Evolutionary conservation across 257 asterid genomes (phyloP).

Genomic region (Solanum medicagineum): DNA sequence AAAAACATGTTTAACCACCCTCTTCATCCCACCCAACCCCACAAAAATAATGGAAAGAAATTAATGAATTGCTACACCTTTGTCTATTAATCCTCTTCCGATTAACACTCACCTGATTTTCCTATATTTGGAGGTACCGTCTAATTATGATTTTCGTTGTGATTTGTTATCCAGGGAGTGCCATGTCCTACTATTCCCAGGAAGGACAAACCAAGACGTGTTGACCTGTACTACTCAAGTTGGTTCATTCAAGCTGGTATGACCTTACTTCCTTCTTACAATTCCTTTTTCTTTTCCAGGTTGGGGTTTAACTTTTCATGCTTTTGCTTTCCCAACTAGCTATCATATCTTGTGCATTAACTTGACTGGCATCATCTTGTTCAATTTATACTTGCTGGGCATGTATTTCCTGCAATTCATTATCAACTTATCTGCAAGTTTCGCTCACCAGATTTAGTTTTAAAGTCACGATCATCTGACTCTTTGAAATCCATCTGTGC

Average conservation of each 20-base stretch:
- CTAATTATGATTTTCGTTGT: not conserved
- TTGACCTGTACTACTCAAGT: slow-evolving; percentile 77
- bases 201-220: slow-evolving; percentile 75
- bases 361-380: not conserved
- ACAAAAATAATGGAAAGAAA: not conserved
- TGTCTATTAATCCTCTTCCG: not conserved
- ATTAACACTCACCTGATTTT: not conserved
- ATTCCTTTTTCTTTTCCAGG: not conserved
- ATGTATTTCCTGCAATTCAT: not conserved
- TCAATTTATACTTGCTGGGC: not conserved
- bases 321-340: not conserved
- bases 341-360: not conserved
- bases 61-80: not conserved
- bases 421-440: not conserved
- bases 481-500: not conserved
- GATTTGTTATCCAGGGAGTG: slow-evolving; percentile 45
- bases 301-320: not conserved
- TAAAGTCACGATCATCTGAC: not conserved
- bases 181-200: slow-evolving; percentile 57
- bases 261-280: not conserved
- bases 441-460: not conserved
- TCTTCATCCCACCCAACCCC: not conserved
- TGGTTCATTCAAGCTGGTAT: slow-evolving; percentile 89
- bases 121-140: not conserved
- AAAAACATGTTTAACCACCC: not conserved